Conservation (phyloP, 2,329 filamentous ascomycete genomes). For the Phyllosticta capitalensis region DNA sequence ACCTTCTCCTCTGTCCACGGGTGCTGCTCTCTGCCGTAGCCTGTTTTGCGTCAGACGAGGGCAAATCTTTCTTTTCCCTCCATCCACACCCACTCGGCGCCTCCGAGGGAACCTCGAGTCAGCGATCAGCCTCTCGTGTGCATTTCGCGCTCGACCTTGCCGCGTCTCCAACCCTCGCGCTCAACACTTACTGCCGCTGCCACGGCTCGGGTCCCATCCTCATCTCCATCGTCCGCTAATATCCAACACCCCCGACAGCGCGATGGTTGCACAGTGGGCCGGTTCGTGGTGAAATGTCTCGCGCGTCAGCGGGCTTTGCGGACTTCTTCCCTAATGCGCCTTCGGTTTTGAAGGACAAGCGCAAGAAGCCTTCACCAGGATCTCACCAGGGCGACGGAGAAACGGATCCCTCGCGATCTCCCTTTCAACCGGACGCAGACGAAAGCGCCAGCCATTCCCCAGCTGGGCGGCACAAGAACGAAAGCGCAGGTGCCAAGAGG, state of each 20-base stretch:
- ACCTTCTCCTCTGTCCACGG: neutral
- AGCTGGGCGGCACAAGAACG: conserved; percentile 11
- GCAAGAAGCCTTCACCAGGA: conserved; percentile 17
- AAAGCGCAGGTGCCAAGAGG: conserved; percentile 14
- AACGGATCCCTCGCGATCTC: conserved; percentile 2
- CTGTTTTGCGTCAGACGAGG: neutral
- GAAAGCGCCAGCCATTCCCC: conserved; percentile 2
- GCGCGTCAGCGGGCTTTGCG: conserved; percentile 69
- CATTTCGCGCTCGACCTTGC: conserved; percentile 16
- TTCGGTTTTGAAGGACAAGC: conserved; percentile 46
- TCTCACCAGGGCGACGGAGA: conserved; percentile 14
- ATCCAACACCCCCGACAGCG: conserved; percentile 7
- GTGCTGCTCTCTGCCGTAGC: conserved; percentile 1
- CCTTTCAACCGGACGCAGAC: neutral
- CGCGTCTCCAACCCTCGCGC: conserved; percentile 13
- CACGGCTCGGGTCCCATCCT: neutral
- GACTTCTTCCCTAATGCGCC: conserved; percentile 79
- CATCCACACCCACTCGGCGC: neutral
- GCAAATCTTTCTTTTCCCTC: neutral
- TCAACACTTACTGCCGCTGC: conserved; percentile 7
- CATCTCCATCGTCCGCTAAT: neutral
- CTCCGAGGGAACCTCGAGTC: conserved; percentile 1
- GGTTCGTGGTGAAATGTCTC: conserved; percentile 51
- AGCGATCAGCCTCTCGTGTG: conserved; percentile 13
- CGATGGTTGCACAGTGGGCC: conserved; percentile 21